Evolutionary conservation across 306 rosid genomes (phyloP), one percentile per base, ranked within the genome.

Genomic region (Prunus fruticosa): DNA sequence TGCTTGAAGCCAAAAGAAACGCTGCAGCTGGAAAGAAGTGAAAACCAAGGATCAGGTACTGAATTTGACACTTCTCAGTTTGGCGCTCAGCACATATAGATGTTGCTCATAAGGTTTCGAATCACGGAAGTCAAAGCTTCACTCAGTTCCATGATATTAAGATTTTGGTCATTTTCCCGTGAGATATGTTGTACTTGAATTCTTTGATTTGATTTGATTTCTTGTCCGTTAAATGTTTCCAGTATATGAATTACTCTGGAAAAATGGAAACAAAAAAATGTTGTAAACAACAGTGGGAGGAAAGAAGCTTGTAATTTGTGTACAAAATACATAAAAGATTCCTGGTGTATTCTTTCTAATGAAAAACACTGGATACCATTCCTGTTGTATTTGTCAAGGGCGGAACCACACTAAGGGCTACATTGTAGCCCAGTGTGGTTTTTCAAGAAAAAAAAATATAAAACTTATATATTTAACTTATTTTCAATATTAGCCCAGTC

Each of bases 1-100:
- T 80, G 66, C 88, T 83, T 61, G 97, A 91, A 81, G 80, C 93
- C n/a, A 89, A 86, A 87, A 41, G 90, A 30, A 91, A 70, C 22
- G 30, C 77, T 47, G 77, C 78, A 79, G 19, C 78, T 22, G 88
- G 84, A 82, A 83, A 77, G 18, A 84, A 84, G 85, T 91, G 89
- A 89, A 71, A 75, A 34, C 65, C 34, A 54, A 73, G 64, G 54
- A 25, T 49, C 30, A 15, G 64, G 49, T 71, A 32, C 75, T 11
- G 3, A 30, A 34, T 53, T 23, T 53, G 30, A 12, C 32, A 30
- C 64, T 34, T n/a, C 54, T 25, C 11, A 19, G 63, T 71, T 46
- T 25, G 12, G 20, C 2, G 18, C 60, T 74, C 34, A 46, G 13
- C 58, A 10, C 10, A 46, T 18, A 11, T 56, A 27, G 32, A 11